Evolutionary conservation across 345 rosid species (phyloP).

Genomic region (Syzygium aromaticum): DNA sequence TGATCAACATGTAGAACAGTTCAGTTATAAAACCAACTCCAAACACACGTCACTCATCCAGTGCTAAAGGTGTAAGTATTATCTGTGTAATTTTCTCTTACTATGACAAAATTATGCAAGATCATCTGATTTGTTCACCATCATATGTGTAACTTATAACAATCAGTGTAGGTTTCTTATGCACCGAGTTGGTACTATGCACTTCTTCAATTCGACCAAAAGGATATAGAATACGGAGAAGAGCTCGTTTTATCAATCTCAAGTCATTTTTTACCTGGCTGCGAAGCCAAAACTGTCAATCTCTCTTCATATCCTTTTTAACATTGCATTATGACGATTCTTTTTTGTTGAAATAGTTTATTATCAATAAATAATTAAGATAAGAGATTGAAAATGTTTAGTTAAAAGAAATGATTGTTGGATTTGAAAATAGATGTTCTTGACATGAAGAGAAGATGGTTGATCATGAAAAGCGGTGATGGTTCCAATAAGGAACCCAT

Average conservation of each 20-base stretch:
- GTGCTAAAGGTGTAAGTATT: not conserved
- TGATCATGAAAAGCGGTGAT: not conserved
- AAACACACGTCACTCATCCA: not conserved
- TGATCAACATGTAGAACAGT: not conserved
- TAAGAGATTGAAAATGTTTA: not conserved
- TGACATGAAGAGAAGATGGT: not conserved
- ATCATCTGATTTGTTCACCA: not conserved
- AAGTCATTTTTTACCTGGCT: not conserved
- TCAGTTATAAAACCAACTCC: not conserved
- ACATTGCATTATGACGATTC: not conserved
- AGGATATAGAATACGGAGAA: not conserved
- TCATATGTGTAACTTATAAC: not conserved
- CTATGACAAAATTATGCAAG: not conserved
- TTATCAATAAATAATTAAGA: not conserved
- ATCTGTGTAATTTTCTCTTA: not conserved
- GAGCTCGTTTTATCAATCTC: not conserved
- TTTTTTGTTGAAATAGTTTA: not conserved
- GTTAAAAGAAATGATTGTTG: not conserved
- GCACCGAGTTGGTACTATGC: not conserved
- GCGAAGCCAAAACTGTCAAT: not conserved
- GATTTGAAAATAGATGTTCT: not conserved
- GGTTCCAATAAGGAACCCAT: not conserved
- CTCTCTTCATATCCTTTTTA: not conserved
- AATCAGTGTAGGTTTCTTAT: not conserved
- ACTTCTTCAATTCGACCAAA: not conserved